Conservation (phyloP, 2,329 filamentous ascomycete genomes). For the Boeremia exigua region DNA sequence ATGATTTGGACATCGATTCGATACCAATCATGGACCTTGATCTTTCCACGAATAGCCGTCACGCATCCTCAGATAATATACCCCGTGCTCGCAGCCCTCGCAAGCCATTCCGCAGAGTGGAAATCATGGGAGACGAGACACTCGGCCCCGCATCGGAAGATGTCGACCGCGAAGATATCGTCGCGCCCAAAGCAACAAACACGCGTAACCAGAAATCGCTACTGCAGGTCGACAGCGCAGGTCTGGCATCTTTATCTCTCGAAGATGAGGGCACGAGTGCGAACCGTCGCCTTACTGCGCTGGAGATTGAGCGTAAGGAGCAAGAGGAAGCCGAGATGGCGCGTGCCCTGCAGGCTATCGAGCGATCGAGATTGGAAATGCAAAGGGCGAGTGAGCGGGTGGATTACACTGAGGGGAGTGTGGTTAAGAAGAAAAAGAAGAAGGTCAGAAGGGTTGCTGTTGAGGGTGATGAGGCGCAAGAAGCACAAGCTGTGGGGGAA, state of each 20-base stretch:
- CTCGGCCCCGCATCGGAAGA: slow-evolving; percentile 48
- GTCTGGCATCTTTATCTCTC: slow-evolving; percentile 74
- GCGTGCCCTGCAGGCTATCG: slow-evolving; percentile 85
- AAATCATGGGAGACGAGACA: slow-evolving; percentile 57
- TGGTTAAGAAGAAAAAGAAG: slow-evolving; percentile 68
- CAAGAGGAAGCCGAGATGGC: slow-evolving; percentile 88
- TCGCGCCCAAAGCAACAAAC: slow-evolving; percentile 27
- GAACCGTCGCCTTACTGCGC: slow-evolving; percentile 39
- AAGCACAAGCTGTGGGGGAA: slow-evolving; percentile 29
- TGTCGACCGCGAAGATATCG: slow-evolving; percentile 38
- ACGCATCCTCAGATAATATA: slow-evolving; percentile 23
- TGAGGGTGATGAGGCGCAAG: slow-evolving; percentile 50
- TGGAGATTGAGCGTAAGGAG: slow-evolving; percentile 70
- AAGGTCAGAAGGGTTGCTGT: slow-evolving; percentile 54
- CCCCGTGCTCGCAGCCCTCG: slow-evolving; percentile 37
- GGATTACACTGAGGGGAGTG: slow-evolving; percentile 69
- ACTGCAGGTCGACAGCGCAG: slow-evolving; percentile 86
- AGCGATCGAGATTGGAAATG: slow-evolving; percentile 87
- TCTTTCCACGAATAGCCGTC: slow-evolving; percentile 57
- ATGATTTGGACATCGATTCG: slow-evolving; percentile 85
- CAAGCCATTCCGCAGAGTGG: slow-evolving; percentile 46
- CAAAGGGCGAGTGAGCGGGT: slow-evolving; percentile 79
- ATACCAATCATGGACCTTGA: slow-evolving; percentile 96
- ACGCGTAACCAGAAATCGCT: slow-evolving; percentile 66
- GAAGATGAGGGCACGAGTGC: slow-evolving; percentile 55